phyloP scores from a whole-genome alignment of 305 asterid species.

The Fraxinus xanthoxyloides region DNA sequence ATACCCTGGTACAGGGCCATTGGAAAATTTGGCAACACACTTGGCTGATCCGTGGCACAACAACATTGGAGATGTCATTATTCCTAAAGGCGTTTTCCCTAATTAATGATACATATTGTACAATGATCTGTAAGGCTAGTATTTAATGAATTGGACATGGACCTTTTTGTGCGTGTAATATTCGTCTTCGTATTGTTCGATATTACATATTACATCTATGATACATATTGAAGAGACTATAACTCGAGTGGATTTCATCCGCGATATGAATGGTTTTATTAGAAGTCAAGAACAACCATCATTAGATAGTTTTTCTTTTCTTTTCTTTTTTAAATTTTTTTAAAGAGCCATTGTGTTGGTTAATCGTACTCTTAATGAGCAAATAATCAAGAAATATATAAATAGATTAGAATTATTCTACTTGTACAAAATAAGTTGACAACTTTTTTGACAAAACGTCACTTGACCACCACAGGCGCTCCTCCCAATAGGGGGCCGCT shows the following conservation, averaged over 20 bases:
- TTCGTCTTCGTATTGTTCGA: background rate
- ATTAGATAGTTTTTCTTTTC: background rate
- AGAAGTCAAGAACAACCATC: background rate
- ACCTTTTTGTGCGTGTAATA: background rate
- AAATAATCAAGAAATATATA: background rate
- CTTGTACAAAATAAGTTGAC: too few species aligned
- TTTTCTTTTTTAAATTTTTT: background rate
- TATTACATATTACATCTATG: background rate
- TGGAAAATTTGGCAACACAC: constrained; percentile 88
- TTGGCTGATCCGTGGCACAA: constrained; percentile 93
- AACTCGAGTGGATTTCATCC: background rate
- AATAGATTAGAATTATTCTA: too few species aligned
- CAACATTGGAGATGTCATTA: constrained; percentile 74
- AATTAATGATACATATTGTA: constrained; percentile 3
- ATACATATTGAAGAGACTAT: background rate
- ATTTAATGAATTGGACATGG: background rate
- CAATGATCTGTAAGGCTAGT: background rate
- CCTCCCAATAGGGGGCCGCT: too few species aligned
- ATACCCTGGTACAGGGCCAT: constrained; percentile 86
- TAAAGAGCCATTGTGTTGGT: background rate
- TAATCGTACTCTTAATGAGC: background rate
- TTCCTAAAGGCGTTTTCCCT: constrained; percentile 39
- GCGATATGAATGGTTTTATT: background rate
- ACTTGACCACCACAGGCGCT: too few species aligned
- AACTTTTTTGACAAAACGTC: too few species aligned